These are phyloP conservation scores for Elsinoe batatas DNA, from an alignment of 2,329 filamentous ascomycete species.

Conservation along the genomic window DNA sequence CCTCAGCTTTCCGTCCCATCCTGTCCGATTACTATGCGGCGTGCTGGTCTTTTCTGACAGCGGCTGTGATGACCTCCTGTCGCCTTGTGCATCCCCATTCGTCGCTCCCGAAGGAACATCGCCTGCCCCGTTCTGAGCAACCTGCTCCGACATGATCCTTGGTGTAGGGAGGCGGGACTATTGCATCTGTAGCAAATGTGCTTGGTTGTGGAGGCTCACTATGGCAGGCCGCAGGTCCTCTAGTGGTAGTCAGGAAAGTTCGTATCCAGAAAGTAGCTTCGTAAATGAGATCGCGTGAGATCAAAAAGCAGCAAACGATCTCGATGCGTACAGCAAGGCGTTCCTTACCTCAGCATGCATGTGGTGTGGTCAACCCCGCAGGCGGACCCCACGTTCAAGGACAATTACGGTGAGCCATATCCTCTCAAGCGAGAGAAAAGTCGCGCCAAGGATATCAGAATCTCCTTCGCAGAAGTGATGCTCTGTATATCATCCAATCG, in stretches of 20 bases:
- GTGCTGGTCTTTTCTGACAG: constrained; percentile 11
- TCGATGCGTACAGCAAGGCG: not conserved
- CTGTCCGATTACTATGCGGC: constrained; percentile 28
- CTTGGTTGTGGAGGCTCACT: not conserved
- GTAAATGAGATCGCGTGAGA: not conserved
- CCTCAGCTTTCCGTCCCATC: constrained; percentile 77
- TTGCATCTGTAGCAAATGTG: not conserved
- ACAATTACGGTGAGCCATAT: not conserved
- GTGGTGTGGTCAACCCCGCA: not conserved
- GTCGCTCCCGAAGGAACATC: not conserved
- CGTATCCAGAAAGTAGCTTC: too few species aligned
- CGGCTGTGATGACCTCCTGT: constrained; percentile 6
- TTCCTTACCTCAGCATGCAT: constrained; percentile 5
- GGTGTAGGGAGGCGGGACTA: not conserved
- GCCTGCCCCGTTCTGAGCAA: not conserved
- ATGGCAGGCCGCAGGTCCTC: too few species aligned
- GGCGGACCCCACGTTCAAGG: not conserved
- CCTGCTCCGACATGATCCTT: not conserved
- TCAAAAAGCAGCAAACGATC: not conserved
- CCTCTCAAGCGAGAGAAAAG: not conserved
- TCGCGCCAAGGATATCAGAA: constrained; percentile 3
- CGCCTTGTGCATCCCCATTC: not conserved
- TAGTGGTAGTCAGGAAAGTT: too few species aligned
- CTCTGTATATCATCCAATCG: too few species aligned
- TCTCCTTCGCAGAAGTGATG: not conserved